phyloP scores from a whole-genome alignment of 306 rosid species.

The Aeschynomene evenia region DNA sequence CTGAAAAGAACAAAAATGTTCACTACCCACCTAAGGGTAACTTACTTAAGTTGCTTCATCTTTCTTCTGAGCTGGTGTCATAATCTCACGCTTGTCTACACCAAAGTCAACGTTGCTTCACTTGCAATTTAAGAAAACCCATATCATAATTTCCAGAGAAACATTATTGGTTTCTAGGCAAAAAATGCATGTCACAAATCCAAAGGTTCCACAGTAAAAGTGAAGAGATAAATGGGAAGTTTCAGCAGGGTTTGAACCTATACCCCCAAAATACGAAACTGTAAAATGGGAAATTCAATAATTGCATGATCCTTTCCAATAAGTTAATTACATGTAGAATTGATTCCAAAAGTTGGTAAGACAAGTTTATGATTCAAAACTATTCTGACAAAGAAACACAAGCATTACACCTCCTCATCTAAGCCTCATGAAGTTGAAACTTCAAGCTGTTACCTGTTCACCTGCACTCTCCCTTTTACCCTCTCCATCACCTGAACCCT shows the following conservation, averaged over 20 bases:
- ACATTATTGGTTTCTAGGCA: background rate
- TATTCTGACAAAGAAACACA: constrained; percentile 11
- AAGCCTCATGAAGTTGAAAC: constrained; percentile 4
- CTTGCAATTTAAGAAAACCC: constrained; percentile 32
- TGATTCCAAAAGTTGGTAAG: constrained; percentile 1
- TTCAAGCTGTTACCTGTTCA: constrained; percentile 42
- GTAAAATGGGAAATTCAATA: constrained; percentile 22
- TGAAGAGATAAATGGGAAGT: background rate
- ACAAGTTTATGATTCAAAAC: constrained; percentile 21
- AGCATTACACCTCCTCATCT: constrained; percentile 10
- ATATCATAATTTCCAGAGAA: constrained; percentile 1
- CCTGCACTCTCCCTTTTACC: constrained; percentile 41
- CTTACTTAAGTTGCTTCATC: constrained; percentile 17
- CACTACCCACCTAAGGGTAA: background rate
- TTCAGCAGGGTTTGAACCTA: background rate
- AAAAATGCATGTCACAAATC: constrained; percentile 3
- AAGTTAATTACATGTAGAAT: constrained; percentile 30
- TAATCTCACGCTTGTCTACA: background rate
- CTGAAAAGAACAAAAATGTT: background rate
- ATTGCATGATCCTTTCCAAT: constrained; percentile 29
- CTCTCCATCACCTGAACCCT: constrained; percentile 26
- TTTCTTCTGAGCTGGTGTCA: background rate
- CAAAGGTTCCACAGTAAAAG: background rate
- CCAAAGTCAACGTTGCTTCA: constrained; percentile 25
- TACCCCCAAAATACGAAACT: background rate